A percentile compares a stretch with the other conserved stretches of the same genome.
Conservation (phyloP, 257 asterid species). For the Petrea volubilis region DNA sequence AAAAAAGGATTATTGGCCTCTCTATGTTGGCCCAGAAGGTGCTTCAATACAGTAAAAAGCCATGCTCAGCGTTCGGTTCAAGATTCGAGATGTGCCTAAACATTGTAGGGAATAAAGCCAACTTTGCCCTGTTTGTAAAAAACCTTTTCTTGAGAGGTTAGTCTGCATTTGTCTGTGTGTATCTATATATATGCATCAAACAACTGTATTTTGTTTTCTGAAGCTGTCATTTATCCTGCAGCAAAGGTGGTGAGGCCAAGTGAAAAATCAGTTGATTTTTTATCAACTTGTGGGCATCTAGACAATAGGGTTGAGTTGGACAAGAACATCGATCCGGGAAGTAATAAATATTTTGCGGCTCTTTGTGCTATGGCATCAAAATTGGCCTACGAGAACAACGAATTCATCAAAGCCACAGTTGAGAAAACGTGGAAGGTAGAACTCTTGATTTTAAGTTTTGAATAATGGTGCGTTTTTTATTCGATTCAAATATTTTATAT, state of each 20-base stretch:
- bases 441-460: not conserved
- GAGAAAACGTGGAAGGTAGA: constrained; percentile 62
- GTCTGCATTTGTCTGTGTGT: not conserved
- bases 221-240: constrained; percentile 3
- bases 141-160: constrained; percentile 34
- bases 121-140: constrained; percentile 23
- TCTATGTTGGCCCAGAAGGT: constrained; percentile 27
- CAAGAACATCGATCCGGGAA: constrained; percentile 44
- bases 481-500: too few relatives aligned
- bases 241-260: constrained; percentile 50
- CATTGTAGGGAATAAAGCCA: constrained; percentile 25
- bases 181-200: not conserved
- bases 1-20: constrained; percentile 22
- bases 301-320: constrained; percentile 61
- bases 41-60: constrained; percentile 14
- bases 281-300: constrained; percentile 48
- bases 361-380: constrained; percentile 69
- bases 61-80: constrained; percentile 21
- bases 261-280: constrained; percentile 26
- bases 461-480: not conserved
- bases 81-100: constrained; percentile 35
- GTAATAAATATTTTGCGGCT: constrained; percentile 37
- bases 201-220: not conserved
- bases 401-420: constrained; percentile 40
- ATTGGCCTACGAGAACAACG: constrained; percentile 63